These are phyloP conservation scores for Inonotus hispidus DNA, from an alignment of 1,284 basidiomycete species.

Conservation along the genomic window DNA sequence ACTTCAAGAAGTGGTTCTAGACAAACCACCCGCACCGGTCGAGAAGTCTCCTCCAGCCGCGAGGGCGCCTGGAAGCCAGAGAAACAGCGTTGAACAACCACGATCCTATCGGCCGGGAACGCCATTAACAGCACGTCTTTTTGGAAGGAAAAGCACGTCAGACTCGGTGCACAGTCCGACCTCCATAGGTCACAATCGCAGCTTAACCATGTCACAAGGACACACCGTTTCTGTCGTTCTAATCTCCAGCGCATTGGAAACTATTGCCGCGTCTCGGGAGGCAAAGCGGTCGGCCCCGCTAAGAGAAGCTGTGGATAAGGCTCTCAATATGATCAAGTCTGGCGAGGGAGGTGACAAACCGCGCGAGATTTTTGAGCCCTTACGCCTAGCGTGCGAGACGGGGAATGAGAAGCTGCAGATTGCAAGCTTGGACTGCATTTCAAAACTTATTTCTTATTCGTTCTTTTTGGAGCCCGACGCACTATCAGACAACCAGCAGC, in stretches of 20 bases:
- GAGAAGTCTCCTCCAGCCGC: conserved; percentile 12
- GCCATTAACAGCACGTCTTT: conserved; percentile 10
- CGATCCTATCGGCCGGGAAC: conserved; percentile 11
- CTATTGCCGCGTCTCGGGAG: conserved; percentile 84
- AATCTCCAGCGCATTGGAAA: conserved; percentile 84
- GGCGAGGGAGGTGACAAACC: conserved; percentile 68
- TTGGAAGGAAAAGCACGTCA: conserved; percentile 19
- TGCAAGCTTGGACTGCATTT: conserved; percentile 91
- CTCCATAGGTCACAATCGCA: conserved; percentile 40
- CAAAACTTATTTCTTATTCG: conserved; percentile 93
- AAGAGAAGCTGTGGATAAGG: conserved; percentile 75
- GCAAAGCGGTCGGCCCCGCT: conserved; percentile 81
- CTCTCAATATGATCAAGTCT: conserved; percentile 76
- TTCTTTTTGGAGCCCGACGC: conserved; percentile 77
- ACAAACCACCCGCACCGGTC: conserved; percentile 15
- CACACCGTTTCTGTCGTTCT: conserved; percentile 71
- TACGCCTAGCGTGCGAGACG: conserved; percentile 91
- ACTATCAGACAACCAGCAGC: conserved; percentile 29
- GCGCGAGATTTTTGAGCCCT: conserved; percentile 86
- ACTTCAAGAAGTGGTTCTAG: conserved; percentile 15
- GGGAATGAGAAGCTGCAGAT: conserved; percentile 89
- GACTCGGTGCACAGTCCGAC: conserved; percentile 17
- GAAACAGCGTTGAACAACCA: not conserved
- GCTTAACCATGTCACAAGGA: conserved; percentile 67
- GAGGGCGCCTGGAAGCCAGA: not conserved